Percentiles rank a stretch among this genome's conserved stretches.
These are phyloP conservation scores for Botrytis sinoallii DNA, from an alignment of 2,329 filamentous ascomycete species.

Conservation along the genomic window DNA sequence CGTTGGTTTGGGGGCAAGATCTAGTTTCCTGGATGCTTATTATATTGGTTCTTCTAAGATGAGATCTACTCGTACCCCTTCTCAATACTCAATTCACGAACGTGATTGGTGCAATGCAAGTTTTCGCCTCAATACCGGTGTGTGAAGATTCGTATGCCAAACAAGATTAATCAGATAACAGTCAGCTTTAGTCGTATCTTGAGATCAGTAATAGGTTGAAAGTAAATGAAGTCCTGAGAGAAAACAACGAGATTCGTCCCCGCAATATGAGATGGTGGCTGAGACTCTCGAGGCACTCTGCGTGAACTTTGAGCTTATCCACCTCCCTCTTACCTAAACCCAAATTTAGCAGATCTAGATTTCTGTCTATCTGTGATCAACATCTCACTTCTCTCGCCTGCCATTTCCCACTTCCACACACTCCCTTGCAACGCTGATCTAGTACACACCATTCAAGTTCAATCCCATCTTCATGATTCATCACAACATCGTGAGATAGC, in stretches of 20 bases:
- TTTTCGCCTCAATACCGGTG: conserved; percentile 19
- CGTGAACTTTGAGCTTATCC: conserved; percentile 1
- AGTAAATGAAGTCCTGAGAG: neutral
- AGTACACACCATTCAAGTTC: neutral
- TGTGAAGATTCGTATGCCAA: neutral
- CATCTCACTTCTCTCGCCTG: neutral
- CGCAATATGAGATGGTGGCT: conserved; percentile 8
- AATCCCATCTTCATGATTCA: neutral
- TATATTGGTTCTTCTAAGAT: neutral
- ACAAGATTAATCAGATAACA: neutral
- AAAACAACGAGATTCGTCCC: neutral
- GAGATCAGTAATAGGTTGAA: neutral
- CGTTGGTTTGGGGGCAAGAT: neutral
- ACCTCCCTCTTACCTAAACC: neutral
- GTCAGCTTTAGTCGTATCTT: neutral
- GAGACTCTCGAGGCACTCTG: neutral
- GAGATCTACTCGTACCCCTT: neutral
- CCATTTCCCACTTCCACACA: neutral
- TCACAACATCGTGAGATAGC: neutral
- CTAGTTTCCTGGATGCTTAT: neutral
- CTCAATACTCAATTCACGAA: neutral
- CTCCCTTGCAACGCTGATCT: neutral
- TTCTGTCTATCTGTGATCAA: neutral
- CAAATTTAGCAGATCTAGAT: conserved; percentile 7
- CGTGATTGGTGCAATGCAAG: neutral